Percentiles rank a stretch among this genome's conserved stretches.
Conservation (phyloP, 2,329 filamentous ascomycete species). For the Alternaria incomplexa region DNA sequence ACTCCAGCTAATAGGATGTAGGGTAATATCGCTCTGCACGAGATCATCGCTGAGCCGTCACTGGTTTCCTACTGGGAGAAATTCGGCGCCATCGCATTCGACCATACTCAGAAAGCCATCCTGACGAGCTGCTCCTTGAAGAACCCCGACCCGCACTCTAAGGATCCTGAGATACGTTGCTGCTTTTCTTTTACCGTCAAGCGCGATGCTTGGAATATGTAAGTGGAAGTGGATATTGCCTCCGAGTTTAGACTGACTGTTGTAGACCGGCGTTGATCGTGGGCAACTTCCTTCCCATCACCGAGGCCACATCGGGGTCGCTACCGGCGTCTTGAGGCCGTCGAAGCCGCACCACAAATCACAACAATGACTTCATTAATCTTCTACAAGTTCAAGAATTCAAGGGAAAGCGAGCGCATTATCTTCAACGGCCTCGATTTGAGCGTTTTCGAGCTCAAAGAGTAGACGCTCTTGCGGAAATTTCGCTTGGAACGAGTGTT, state of each 20-base stretch:
- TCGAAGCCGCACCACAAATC: slow-evolving; percentile 9
- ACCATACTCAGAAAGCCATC: slow-evolving; percentile 90
- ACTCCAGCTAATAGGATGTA: slow-evolving; percentile 49
- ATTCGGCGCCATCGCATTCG: slow-evolving; percentile 96
- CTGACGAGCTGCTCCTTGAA: slow-evolving; percentile 92
- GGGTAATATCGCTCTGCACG: slow-evolving; percentile 94
- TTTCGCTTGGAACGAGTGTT: neutral
- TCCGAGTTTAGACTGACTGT: slow-evolving; percentile 37
- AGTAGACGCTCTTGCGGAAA: slow-evolving; percentile 67
- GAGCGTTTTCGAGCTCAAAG: slow-evolving; percentile 97
- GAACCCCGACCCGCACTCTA: slow-evolving; percentile 67
- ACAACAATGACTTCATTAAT: slow-evolving; percentile 85
- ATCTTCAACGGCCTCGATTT: slow-evolving; percentile 98
- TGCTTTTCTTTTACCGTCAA: slow-evolving; percentile 98
- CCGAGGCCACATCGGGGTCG: slow-evolving; percentile 49
- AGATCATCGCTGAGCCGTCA: slow-evolving; percentile 93
- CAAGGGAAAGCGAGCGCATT: slow-evolving; percentile 91
- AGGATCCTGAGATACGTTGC: slow-evolving; percentile 80
- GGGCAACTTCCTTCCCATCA: slow-evolving; percentile 93
- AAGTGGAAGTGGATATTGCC: slow-evolving; percentile 52
- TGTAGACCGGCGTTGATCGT: slow-evolving; percentile 84
- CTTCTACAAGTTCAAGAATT: slow-evolving; percentile 99
- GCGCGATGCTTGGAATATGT: slow-evolving; percentile 96
- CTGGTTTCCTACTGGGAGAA: slow-evolving; percentile 99
- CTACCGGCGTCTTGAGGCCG: slow-evolving; percentile 16